Percentiles rank a stretch among this genome's conserved stretches.
phyloP scores from a whole-genome alignment of 106 monocot genomes.

The Agapanthus africanus region DNA sequence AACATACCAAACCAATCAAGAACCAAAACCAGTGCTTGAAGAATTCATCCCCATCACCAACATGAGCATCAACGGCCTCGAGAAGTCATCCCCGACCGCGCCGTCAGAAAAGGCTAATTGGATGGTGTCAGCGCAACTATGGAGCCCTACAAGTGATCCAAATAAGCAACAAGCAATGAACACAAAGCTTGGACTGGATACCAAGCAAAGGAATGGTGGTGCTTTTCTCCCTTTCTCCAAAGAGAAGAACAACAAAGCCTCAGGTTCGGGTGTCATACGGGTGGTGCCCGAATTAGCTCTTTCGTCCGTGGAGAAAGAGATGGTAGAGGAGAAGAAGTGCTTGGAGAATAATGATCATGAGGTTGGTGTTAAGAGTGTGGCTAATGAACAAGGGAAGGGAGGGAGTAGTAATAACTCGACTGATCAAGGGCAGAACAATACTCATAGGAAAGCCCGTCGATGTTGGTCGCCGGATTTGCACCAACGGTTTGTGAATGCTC shows the following conservation, averaged over 20 bases:
- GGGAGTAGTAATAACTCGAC: neutral
- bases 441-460: constrained; percentile 72
- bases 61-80: constrained; percentile 16
- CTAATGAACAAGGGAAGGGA: neutral
- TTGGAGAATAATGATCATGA: neutral
- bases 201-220: constrained; percentile 37
- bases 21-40: constrained; percentile 46
- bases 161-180: constrained; percentile 5
- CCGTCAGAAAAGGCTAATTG: constrained; percentile 66
- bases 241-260: constrained; percentile 17
- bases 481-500: constrained; percentile 91
- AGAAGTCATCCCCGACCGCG: constrained; percentile 8
- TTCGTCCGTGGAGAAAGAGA: constrained; percentile 17
- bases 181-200: constrained; percentile 23
- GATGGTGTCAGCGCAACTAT: constrained; percentile 91
- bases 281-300: constrained; percentile 54
- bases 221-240: constrained; percentile 89
- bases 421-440: neutral
- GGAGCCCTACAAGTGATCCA: constrained; percentile 26
- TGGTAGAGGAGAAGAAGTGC: constrained; percentile 21
- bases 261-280: neutral
- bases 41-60: constrained; percentile 75
- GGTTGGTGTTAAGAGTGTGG: neutral
- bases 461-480: constrained; percentile 99
- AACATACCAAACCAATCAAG: constrained; percentile 22